phyloP scores from a whole-genome alignment of 768 basidiomycete genomes.

The Exidia glandulosa region DNA sequence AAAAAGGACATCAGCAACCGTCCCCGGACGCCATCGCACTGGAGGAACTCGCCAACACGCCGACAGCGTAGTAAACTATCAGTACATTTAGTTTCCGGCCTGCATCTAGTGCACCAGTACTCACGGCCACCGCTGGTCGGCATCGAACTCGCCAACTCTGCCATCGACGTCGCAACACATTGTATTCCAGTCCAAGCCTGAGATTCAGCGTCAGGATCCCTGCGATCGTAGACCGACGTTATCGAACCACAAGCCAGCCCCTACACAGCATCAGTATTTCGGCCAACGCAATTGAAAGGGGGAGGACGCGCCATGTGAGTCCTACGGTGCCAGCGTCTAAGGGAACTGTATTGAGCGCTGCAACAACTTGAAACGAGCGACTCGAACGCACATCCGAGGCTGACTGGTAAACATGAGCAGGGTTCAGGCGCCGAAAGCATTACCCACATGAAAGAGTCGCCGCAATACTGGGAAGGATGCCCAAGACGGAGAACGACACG shows the following conservation, averaged over 20 bases:
- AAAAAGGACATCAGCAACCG: not conserved
- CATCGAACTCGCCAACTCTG: slow-evolving; percentile 6
- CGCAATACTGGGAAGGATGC: slow-evolving; percentile 5
- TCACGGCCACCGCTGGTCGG: slow-evolving; percentile 4
- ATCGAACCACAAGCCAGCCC: not conserved
- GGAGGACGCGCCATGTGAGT: not conserved
- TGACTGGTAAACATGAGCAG: not conserved
- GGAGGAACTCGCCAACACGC: not conserved
- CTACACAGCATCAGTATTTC: not conserved
- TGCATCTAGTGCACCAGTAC: no score
- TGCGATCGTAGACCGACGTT: not conserved
- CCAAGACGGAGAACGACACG: slow-evolving; percentile 7
- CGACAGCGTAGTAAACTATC: not conserved
- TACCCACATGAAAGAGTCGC: slow-evolving; percentile 3
- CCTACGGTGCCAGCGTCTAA: not conserved
- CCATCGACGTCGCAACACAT: slow-evolving; percentile 4
- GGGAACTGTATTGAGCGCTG: not conserved
- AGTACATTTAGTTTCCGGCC: not conserved
- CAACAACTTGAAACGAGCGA: no score
- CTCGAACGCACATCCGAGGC: not conserved
- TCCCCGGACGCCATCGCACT: no score
- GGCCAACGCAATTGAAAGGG: not conserved
- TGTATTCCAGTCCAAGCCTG: slow-evolving; percentile 6
- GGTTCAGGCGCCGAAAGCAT: not conserved
- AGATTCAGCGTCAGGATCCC: not conserved